A percentile compares a stretch with the other conserved stretches of the same genome.
Conservation (phyloP, 2,329 filamentous ascomycete species). For the Xylaria sp. region DNA sequence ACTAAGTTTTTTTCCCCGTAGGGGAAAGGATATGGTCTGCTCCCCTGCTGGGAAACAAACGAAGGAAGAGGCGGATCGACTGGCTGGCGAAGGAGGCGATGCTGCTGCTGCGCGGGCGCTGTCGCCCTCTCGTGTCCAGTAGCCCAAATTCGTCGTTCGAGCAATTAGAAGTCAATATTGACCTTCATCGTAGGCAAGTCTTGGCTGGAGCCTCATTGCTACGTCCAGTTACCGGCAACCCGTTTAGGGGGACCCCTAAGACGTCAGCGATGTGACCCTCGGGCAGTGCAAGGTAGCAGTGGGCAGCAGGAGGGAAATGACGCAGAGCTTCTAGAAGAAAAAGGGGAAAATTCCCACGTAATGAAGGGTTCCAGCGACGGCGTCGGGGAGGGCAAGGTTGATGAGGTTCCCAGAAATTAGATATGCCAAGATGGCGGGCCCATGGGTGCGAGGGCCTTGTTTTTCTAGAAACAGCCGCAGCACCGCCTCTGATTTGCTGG, state of each 20-base stretch:
- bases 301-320: constrained; percentile 25
- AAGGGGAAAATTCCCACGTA: constrained; percentile 22
- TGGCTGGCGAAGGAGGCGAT: background rate
- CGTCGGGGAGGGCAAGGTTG: constrained; percentile 1
- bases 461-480: constrained; percentile 25
- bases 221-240: constrained; percentile 3
- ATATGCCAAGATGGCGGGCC: constrained; percentile 26
- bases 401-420: constrained; percentile 23
- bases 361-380: constrained; percentile 16
- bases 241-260: constrained; percentile 5
- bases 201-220: background rate
- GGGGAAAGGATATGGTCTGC: background rate
- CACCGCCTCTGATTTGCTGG: constrained; percentile 21
- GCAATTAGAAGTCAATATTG: background rate
- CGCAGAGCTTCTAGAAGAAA: constrained; percentile 25
- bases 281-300: constrained; percentile 14
- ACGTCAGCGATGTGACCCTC: constrained; percentile 25
- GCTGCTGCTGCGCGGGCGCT: background rate
- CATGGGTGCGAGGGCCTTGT: constrained; percentile 21
- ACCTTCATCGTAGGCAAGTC: background rate
- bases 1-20: background rate
- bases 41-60: background rate
- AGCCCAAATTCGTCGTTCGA: background rate
- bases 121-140: background rate
- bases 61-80: background rate